These are phyloP conservation scores for Orobanche coerulescens DNA, from an alignment of 257 asterid species.

Conservation along the genomic window DNA sequence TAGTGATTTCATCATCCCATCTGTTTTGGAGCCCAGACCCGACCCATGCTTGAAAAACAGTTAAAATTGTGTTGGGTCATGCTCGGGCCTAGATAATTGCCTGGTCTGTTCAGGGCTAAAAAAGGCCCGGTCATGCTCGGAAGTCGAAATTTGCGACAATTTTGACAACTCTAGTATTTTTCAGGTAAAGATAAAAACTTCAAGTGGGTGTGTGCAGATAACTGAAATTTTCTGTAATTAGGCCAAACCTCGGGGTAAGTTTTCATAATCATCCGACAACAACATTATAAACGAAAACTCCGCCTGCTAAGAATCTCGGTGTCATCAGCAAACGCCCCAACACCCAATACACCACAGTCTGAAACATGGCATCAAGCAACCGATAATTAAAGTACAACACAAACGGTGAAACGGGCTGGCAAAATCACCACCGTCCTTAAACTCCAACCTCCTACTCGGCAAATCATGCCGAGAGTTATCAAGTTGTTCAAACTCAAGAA, in stretches of 20 bases:
- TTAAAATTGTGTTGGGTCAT: no score
- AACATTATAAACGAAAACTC: not conserved
- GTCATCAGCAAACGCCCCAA: slow-evolving; percentile 86
- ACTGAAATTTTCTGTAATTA: no score
- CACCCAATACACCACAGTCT: slow-evolving; percentile 88
- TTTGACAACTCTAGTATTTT: no score
- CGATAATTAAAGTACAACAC: slow-evolving; percentile 81
- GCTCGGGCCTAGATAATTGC: no score
- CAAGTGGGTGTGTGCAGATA: no score
- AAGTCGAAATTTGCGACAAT: no score
- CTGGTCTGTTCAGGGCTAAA: no score
- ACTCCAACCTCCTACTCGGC: slow-evolving; percentile 45
- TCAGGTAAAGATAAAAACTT: no score
- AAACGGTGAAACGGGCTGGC: slow-evolving; percentile 86
- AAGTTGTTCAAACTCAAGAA: slow-evolving; percentile 71
- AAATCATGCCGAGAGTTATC: slow-evolving; percentile 34
- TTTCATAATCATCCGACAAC: not conserved
- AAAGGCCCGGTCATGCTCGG: no score
- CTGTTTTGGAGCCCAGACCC: no score
- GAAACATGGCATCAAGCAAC: slow-evolving; percentile 88
- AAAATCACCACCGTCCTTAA: slow-evolving; percentile 56
- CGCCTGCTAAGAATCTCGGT: slow-evolving; percentile 90
- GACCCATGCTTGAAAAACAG: no score
- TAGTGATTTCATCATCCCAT: no score
- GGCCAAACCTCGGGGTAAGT: not conserved